Percentiles rank a stretch among this genome's conserved stretches.
Evolutionary conservation across 495 filamentous ascomycete genomes (phyloP).

Genomic region (Astrothelium subdiscretum): DNA sequence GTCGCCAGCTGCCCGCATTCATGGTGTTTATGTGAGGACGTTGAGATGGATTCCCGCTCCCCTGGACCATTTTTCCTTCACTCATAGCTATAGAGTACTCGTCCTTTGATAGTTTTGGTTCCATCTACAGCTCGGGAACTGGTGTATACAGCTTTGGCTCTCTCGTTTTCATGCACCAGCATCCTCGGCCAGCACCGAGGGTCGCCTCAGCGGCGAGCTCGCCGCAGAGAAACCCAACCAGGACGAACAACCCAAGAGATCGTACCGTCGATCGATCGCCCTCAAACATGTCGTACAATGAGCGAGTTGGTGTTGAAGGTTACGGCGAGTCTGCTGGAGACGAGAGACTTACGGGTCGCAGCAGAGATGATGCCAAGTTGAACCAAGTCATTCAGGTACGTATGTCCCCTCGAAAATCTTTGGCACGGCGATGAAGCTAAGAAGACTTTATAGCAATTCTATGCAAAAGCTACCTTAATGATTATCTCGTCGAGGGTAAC

Average conservation of each 20-base stretch:
- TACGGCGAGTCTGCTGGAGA: not conserved
- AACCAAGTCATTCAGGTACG: slow-evolving; percentile 85
- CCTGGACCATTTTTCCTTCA: not conserved
- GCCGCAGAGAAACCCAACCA: slow-evolving; percentile 51
- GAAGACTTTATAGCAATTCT: slow-evolving; percentile 59
- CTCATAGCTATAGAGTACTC: not conserved
- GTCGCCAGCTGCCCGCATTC: not conserved
- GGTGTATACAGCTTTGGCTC: not conserved
- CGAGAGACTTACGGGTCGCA: slow-evolving; percentile 7
- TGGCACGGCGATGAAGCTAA: slow-evolving; percentile 7
- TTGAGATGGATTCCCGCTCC: slow-evolving; percentile 1
- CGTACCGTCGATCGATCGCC: slow-evolving; percentile 14
- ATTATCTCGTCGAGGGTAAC: slow-evolving; percentile 69
- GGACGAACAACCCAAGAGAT: slow-evolving; percentile 64
- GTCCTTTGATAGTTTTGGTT: not conserved
- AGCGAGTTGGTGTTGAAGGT: slow-evolving; percentile 10
- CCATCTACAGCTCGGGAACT: not conserved
- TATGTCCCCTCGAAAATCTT: not conserved
- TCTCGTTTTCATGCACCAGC: slow-evolving; percentile 59
- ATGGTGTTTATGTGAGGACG: not conserved
- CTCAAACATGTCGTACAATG: slow-evolving; percentile 18
- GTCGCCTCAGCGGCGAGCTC: slow-evolving; percentile 55
- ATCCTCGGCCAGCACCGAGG: slow-evolving; percentile 57
- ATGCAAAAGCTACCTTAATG: slow-evolving; percentile 75
- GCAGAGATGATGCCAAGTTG: slow-evolving; percentile 40